These are phyloP conservation scores for Syzygium aromaticum DNA, from an alignment of 345 rosid genomes.

Conservation along the genomic window DNA sequence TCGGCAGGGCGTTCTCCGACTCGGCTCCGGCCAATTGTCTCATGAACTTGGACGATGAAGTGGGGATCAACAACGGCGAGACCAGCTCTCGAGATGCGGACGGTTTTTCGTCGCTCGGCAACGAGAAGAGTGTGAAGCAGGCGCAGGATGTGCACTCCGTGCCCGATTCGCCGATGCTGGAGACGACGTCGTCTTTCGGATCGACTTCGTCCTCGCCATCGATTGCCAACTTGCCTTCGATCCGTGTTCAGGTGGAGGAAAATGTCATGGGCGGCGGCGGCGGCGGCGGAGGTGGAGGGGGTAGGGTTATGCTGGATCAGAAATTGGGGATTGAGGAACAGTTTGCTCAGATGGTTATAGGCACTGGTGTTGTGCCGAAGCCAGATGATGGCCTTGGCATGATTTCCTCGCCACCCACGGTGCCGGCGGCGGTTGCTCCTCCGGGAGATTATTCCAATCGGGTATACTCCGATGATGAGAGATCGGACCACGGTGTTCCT, in stretches of 20 bases:
- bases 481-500: slow-evolving; percentile 72
- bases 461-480: slow-evolving; percentile 80
- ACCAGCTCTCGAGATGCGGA: not conserved
- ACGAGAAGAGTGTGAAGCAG: slow-evolving; percentile 34
- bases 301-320: slow-evolving; percentile 38
- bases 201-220: slow-evolving; percentile 90
- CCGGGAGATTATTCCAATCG: slow-evolving; percentile 40
- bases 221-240: slow-evolving; percentile 78
- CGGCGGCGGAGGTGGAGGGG: not conserved
- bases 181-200: slow-evolving; percentile 83
- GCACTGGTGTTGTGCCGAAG: slow-evolving; percentile 23
- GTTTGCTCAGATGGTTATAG: slow-evolving; percentile 46
- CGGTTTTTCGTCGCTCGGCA: not conserved
- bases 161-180: slow-evolving; percentile 95
- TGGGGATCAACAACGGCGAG: not conserved
- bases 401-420: slow-evolving; percentile 47
- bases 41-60: slow-evolving; percentile 63
- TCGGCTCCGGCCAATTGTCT: slow-evolving; percentile 64
- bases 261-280: not conserved
- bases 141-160: slow-evolving; percentile 71
- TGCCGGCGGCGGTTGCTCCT: slow-evolving; percentile 24
- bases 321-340: slow-evolving; percentile 81
- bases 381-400: slow-evolving; percentile 49
- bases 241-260: slow-evolving; percentile 72
- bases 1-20: slow-evolving; percentile 68